These are phyloP conservation scores for Primulina eburnea DNA, from an alignment of 257 asterid genomes.

Conservation along the genomic window DNA sequence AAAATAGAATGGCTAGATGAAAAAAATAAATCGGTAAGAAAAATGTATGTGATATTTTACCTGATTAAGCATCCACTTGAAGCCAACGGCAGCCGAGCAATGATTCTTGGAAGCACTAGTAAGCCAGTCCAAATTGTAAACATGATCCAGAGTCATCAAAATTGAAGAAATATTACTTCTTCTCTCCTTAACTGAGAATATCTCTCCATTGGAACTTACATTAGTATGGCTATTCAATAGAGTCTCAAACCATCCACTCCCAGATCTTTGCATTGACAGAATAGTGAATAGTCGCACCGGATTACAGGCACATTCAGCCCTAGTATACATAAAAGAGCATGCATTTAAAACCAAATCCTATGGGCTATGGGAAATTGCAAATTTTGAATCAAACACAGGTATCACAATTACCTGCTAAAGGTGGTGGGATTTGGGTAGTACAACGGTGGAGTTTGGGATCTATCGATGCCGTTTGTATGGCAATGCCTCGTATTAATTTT, in stretches of 20 bases:
- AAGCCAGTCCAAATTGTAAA: conserved; percentile 74
- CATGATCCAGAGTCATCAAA: conserved; percentile 54
- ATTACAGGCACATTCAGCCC: conserved; percentile 82
- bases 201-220: conserved; percentile 91
- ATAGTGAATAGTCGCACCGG: conserved; percentile 78
- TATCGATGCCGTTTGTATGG: conserved; percentile 34
- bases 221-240: conserved; percentile 78
- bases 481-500: conserved; percentile 40
- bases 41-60: conserved; percentile 26
- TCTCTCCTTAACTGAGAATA: conserved; percentile 66
- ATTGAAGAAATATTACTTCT: conserved; percentile 65
- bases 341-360: not conserved
- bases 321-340: conserved; percentile 19
- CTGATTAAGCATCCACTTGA: conserved; percentile 99
- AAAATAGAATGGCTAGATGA: not conserved
- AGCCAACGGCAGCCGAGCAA: conserved; percentile 90
- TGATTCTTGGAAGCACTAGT: conserved; percentile 91
- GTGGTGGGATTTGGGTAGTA: conserved; percentile 85
- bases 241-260: conserved; percentile 98
- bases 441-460: conserved; percentile 52
- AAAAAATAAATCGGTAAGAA: not conserved
- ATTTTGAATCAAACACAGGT: not conserved
- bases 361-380: not conserved
- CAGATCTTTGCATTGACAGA: conserved; percentile 92
- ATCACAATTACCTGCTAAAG: conserved; percentile 51